Base-by-base conservation (phyloP, 2,329 filamentous ascomycete species). In the Colletotrichum sp. region DNA sequence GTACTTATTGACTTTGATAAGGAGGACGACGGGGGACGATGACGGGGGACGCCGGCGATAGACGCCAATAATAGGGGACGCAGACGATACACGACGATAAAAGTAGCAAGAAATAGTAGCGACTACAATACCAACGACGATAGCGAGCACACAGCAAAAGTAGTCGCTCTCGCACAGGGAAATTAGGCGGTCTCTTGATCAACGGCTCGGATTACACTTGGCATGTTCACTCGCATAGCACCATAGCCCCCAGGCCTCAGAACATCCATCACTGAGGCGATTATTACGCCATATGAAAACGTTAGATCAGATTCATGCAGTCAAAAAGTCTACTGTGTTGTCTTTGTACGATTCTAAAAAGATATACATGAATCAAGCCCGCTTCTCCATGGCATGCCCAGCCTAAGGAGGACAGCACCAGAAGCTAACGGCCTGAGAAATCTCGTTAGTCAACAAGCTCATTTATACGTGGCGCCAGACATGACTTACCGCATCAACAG, bases 361-460 rank as follows among this genome's bases (percentile, higher is more conserved):
- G 15, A 19, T 29, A 9, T 22, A 25, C 19, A 62, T 12, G n/a
- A 30, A 22, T n/a, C 15, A 34, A 32, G 12, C 0, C 11, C 25
- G 16, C 0, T n/a, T n/a, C 2, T 19, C 19, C 5, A 1, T 57
- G 5, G 0, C 7, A 2, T 32, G n/a, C 0, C 0, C n/a, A 62
- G n/a, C 9, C 4, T 62, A 62, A 62, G 59, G 59, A 32, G 59
- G 59, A 6, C 27, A 62, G 59, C 59, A 62, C 59, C 59, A 62
- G 29, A 34, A 62, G 16, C 59, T 30, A 3, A n/a, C 16, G 13
- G 30, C 29, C 29, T 62, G 16, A 34, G 1, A 25, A 0, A 16
- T 32, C 0, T 13, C 19, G 6, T 22, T 13, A 62, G 16, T 25
- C 6, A 9, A 22, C 30, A 3, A 32, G n/a, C 11, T n/a, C 25